Evolutionary conservation across 2,329 filamentous ascomycete genomes (phyloP), one percentile per base, ranked within the genome.

Genomic region (Lachnellula cervina): DNA sequence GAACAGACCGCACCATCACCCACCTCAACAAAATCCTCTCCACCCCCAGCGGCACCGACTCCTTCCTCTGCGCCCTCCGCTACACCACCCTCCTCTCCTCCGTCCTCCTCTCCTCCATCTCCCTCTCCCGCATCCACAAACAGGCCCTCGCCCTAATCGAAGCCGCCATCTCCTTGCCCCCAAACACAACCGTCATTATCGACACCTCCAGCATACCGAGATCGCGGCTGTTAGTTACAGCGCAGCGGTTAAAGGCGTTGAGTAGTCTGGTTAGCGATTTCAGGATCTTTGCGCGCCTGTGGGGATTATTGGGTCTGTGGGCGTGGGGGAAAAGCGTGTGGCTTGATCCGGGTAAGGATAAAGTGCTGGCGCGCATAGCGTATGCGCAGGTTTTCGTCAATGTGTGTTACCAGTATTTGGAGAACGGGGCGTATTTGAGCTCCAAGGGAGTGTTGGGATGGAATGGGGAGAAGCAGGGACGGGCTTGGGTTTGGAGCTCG

Each of bases 381-480:
- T 86, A 84, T 71, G 74, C 80, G 6, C 88, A 94, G 70, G 81
- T 96, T 19, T 61, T 78, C 11, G 78, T 83, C 11, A 88, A 88
- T 70, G 72, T 87, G 9, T 69, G 76, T 9, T 96, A 88, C 75
- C 91, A 97, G 73, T 74, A 82, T 1, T 78, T 93, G 42, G 94
- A 99, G 76, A 97, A 96, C 73, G 79, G 81, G 40, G 88, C 88
- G 16, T 96, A 88, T 74, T 79, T 97, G 38, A 79, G 84, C 3
- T 77, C 78, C 58, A 91, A 91, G 70, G 86, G 87, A 19, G 81
- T 95, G 3, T 69, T 96, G 50, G 77, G 73, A 16, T 78, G 82
- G 73, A 72, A 73, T 5, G 76, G 78, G 14, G 77, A 80, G 48
- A 80, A 79, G 48, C 80, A 88, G 69, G 78, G 71, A 28, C 77